phyloP scores from a whole-genome alignment of 2,329 filamentous ascomycete species.

The Phaeosphaeria sp. region DNA sequence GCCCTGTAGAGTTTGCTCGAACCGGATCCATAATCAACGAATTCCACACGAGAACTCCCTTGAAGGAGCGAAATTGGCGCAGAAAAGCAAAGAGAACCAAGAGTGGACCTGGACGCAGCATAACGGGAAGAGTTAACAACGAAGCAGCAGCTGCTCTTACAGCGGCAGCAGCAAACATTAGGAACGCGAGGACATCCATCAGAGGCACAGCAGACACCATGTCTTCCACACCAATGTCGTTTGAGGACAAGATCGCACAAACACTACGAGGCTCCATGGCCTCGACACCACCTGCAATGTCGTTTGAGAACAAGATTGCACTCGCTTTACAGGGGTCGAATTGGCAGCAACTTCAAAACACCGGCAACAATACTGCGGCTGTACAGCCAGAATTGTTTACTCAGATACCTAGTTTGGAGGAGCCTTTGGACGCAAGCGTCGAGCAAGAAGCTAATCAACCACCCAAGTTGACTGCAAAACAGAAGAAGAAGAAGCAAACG shows the following conservation, averaged over 20 bases:
- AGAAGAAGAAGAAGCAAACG: conserved; percentile 20
- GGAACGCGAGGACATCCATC: neutral
- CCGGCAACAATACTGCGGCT: neutral
- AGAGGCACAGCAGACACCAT: neutral
- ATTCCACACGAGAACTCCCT: neutral
- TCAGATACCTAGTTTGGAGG: neutral
- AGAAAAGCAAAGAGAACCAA: neutral
- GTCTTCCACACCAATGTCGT: neutral
- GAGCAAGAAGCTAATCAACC: neutral
- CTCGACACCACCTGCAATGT: neutral
- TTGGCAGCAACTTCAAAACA: conserved; percentile 19
- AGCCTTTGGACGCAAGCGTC: neutral
- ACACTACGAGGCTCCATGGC: neutral
- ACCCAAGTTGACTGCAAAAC: conserved; percentile 16
- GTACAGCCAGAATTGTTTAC: neutral
- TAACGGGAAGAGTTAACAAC: neutral
- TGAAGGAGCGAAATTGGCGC: neutral
- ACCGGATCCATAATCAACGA: neutral
- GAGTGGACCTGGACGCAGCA: neutral
- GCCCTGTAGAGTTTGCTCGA: neutral
- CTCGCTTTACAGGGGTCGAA: conserved; percentile 15
- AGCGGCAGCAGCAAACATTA: neutral
- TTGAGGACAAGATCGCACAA: neutral
- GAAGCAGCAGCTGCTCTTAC: neutral
- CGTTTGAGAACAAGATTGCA: conserved; percentile 19